Evolutionary conservation across 164 flowering plant genomes (phyloP).

Genomic region (Vitis rotundifolia): DNA sequence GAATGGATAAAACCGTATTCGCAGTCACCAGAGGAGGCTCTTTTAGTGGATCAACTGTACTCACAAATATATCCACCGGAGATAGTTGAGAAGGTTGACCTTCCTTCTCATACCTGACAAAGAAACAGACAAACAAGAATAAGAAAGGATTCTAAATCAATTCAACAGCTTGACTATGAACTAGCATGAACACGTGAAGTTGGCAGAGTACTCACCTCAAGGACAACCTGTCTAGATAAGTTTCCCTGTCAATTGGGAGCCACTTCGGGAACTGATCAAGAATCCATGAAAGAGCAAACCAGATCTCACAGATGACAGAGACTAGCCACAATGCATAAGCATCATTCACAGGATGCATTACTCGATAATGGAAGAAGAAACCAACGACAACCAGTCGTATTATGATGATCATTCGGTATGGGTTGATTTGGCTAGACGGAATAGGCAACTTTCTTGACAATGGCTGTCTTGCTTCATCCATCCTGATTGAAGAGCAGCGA

Average conservation of each 20-base stretch:
- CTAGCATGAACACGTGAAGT: not conserved
- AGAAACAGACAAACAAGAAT: not conserved
- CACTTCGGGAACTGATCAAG: slow-evolving; percentile 76
- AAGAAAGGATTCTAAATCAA: not conserved
- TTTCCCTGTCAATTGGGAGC: slow-evolving; percentile 66
- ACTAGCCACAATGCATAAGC: slow-evolving; percentile 63
- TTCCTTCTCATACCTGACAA: slow-evolving; percentile 65
- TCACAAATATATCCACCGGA: slow-evolving; percentile 62
- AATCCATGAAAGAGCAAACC: slow-evolving; percentile 73
- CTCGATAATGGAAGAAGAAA: slow-evolving; percentile 66
- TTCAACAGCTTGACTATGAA: not conserved
- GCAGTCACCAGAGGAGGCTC: slow-evolving; percentile 76
- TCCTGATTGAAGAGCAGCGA: slow-evolving; percentile 35
- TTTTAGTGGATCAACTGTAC: slow-evolving; percentile 70
- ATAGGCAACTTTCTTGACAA: slow-evolving; percentile 63
- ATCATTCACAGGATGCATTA: slow-evolving; percentile 56
- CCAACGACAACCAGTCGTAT: slow-evolving; percentile 62
- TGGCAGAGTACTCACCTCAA: slow-evolving; percentile 37
- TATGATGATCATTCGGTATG: slow-evolving; percentile 62
- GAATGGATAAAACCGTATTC: slow-evolving; percentile 73
- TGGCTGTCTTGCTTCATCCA: slow-evolving; percentile 73
- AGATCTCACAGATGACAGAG: slow-evolving; percentile 70
- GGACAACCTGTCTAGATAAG: slow-evolving; percentile 64
- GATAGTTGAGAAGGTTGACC: slow-evolving; percentile 62
- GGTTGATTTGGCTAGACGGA: slow-evolving; percentile 64